Conservation (phyloP, 2,329 filamentous ascomycete species). For the Fusarium sp. region DNA sequence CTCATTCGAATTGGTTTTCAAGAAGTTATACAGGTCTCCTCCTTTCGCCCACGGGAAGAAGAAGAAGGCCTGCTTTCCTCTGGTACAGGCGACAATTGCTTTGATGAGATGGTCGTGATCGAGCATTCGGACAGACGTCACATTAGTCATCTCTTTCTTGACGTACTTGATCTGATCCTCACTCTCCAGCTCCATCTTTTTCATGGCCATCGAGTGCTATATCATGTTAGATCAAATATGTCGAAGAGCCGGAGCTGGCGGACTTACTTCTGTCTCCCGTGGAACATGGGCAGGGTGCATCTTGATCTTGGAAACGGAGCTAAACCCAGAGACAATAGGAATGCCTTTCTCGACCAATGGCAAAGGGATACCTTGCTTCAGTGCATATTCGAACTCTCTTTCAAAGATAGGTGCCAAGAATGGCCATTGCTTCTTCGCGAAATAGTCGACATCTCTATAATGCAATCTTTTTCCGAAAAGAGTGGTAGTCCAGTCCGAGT, state of each 20-base stretch:
- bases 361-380: neutral
- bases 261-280: neutral
- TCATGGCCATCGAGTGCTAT: neutral
- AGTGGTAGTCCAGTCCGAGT: neutral
- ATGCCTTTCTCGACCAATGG: neutral
- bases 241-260: rapidly evolving
- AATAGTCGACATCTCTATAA: neutral
- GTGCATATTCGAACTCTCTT: neutral
- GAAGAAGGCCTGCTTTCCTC: neutral
- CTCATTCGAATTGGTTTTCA: neutral
- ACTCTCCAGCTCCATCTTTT: neutral
- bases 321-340: neutral
- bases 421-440: neutral
- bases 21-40: neutral
- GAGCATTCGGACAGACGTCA: neutral
- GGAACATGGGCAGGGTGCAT: neutral
- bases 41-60: neutral
- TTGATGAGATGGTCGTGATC: neutral
- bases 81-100: neutral
- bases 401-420: neutral
- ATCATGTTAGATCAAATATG: neutral
- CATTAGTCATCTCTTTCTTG: neutral
- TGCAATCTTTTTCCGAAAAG: neutral
- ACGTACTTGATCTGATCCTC: neutral
- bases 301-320: neutral